Evolutionary conservation across 331 rosid genomes (phyloP).

Genomic region (Saraca asoca): DNA sequence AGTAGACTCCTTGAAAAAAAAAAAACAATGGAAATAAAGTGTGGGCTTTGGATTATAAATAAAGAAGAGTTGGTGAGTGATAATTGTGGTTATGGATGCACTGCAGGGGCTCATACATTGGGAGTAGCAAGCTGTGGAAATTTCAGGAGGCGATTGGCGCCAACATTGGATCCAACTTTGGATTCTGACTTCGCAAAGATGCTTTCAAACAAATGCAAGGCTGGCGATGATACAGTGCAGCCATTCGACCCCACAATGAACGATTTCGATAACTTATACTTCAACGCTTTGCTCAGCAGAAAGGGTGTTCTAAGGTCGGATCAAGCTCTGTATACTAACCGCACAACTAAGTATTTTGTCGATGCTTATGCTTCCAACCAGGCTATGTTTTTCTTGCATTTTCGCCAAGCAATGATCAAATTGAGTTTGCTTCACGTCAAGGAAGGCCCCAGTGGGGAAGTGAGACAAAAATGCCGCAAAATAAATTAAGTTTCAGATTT

Average conservation of each 20-base stretch:
- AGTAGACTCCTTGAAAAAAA: no score
- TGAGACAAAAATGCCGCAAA: constrained; percentile 54
- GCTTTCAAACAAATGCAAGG: constrained; percentile 56
- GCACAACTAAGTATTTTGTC: constrained; percentile 54
- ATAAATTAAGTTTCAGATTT: constrained; percentile 41
- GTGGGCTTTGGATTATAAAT: no score
- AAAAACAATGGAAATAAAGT: no score
- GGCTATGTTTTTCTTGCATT: constrained; percentile 72
- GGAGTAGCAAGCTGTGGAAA: constrained; percentile 81
- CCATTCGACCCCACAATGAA: constrained; percentile 62
- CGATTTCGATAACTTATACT: constrained; percentile 66
- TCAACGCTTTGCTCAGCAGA: constrained; percentile 45
- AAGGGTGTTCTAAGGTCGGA: constrained; percentile 68
- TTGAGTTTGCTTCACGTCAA: constrained; percentile 72
- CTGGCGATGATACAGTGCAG: constrained; percentile 61
- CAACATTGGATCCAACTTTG: constrained; percentile 40
- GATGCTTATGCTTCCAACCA: constrained; percentile 57
- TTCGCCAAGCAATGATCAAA: constrained; percentile 70
- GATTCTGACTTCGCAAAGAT: constrained; percentile 58
- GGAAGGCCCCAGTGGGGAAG: constrained; percentile 57
- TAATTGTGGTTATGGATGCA: background rate
- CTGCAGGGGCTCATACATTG: constrained; percentile 73
- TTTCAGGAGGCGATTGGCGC: constrained; percentile 54
- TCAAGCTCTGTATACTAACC: constrained; percentile 51
- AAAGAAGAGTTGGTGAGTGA: no score